Evolutionary conservation across 1,139 yeast species (phyloP), one percentile per base, ranked within the genome.

Genomic region (Geotrichum australiense): DNA sequence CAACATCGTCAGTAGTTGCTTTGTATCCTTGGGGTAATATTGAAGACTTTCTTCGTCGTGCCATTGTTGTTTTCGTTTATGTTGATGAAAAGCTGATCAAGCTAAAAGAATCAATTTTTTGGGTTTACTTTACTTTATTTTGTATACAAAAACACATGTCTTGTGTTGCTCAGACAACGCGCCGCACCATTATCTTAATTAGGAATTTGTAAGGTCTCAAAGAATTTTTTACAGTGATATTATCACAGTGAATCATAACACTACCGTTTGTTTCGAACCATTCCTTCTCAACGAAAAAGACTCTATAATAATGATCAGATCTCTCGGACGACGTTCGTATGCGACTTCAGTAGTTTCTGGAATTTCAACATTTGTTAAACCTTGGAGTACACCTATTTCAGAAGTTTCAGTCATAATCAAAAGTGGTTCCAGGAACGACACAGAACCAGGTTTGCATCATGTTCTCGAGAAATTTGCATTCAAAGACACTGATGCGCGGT

Each of bases 361-460:
- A 48, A 56, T 70, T 48, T 65, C 66, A 54, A 63, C 73, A 45
- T 59, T 70, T 32, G 66, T 77, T 41, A 56, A 60, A 36, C 77
- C 71, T 46, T 65, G 65, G 43, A 58, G 66, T 35, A 66, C 74
- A 37, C 71, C 73, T 47, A 79, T 85, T 47, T 77, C 89, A 49
- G 72, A 85, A 52, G 71, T 94, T 55, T 70, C 91, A 35, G 84
- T 91, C 48, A 84, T 83, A 51, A 76, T 85, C 50, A 78, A 80
- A 61, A 94, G 89, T 50, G 98, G 98, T 53, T 76, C 96, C 47
- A 82, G 93, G 63, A 73, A 76, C 55, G 73, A 80, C 46, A 38
- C 55, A 23, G 76, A 79, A 61, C 79, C 87, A 48, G 98, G 98
- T 65, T 67, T 81, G 50, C 73, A 97, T 38, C 97, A 91, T 65